Conservation (phyloP, 768 basidiomycete species). For the Russula sp. region DNA sequence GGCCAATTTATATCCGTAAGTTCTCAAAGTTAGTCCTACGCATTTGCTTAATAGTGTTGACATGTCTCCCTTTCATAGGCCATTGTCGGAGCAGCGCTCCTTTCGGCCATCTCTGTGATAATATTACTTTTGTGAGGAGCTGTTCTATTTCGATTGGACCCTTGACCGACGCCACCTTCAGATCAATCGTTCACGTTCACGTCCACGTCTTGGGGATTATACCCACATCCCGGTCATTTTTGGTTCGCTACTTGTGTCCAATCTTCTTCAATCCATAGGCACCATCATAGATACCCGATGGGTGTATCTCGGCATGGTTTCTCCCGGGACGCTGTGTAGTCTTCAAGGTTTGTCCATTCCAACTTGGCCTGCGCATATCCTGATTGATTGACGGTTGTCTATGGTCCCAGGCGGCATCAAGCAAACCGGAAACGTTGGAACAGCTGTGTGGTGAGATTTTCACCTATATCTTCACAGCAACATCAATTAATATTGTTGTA, state of each 20-base stretch:
- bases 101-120: constrained; percentile 35
- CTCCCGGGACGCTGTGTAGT: constrained; percentile 33
- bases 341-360: constrained; percentile 32
- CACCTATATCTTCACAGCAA: constrained; percentile 23
- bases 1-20: constrained; percentile 23
- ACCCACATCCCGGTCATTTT: constrained; percentile 36
- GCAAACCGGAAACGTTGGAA: constrained; percentile 45
- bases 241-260: constrained; percentile 37
- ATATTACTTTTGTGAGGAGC: constrained; percentile 30
- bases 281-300: constrained; percentile 37
- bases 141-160: not conserved
- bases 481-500: constrained; percentile 32
- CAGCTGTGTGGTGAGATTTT: constrained; percentile 42
- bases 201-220: constrained; percentile 26
- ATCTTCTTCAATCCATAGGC: constrained; percentile 38
- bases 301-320: constrained; percentile 34
- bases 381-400: not conserved
- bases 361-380: not conserved
- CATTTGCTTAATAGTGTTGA: not conserved
- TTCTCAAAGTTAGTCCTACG: not conserved
- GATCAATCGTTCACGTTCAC: constrained; percentile 29
- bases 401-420: constrained; percentile 38
- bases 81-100: constrained; percentile 33
- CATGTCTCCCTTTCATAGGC: constrained; percentile 22
- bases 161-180: constrained; percentile 13